phyloP scores from a whole-genome alignment of 2,329 filamentous ascomycete genomes.

The Thelonectria blattea region DNA sequence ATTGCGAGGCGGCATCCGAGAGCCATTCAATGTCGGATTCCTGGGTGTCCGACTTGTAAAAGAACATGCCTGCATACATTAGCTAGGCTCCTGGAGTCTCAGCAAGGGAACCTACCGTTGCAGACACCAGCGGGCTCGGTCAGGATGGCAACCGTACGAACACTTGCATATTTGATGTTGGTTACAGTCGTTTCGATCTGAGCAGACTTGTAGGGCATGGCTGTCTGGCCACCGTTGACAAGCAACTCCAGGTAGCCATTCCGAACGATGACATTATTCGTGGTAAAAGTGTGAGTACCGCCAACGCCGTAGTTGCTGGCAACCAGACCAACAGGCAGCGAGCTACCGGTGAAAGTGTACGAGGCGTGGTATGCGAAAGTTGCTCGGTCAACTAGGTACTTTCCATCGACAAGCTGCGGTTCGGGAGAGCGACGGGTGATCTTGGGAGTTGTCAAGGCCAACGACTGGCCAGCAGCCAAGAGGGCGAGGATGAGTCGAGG shows the following conservation, averaged over 20 bases:
- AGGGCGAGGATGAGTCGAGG: neutral
- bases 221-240: slow-evolving; percentile 37
- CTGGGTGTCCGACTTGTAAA: slow-evolving; percentile 37
- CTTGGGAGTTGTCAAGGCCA: neutral
- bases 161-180: slow-evolving; percentile 42
- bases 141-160: slow-evolving; percentile 39
- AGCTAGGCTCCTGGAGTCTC: neutral
- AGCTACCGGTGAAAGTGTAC: slow-evolving; percentile 32
- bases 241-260: slow-evolving; percentile 40
- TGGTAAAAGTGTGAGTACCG: slow-evolving; percentile 15
- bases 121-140: slow-evolving; percentile 40
- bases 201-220: slow-evolving; percentile 32
- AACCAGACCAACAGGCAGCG: slow-evolving; percentile 31
- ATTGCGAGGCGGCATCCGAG: slow-evolving; percentile 37
- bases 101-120: slow-evolving; percentile 32
- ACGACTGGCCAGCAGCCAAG: slow-evolving; percentile 10
- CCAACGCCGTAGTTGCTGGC: slow-evolving; percentile 32
- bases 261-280: slow-evolving; percentile 29
- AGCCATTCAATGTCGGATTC: slow-evolving; percentile 44
- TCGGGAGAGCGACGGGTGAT: slow-evolving; percentile 23
- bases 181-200: slow-evolving; percentile 33
- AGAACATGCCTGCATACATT: slow-evolving; percentile 38
- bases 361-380: slow-evolving; percentile 32
- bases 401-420: slow-evolving; percentile 25
- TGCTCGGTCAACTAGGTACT: slow-evolving; percentile 31